Evolutionary conservation across 2,329 filamentous ascomycete species (phyloP).

Genomic region (Trichoderma cornu-damae): DNA sequence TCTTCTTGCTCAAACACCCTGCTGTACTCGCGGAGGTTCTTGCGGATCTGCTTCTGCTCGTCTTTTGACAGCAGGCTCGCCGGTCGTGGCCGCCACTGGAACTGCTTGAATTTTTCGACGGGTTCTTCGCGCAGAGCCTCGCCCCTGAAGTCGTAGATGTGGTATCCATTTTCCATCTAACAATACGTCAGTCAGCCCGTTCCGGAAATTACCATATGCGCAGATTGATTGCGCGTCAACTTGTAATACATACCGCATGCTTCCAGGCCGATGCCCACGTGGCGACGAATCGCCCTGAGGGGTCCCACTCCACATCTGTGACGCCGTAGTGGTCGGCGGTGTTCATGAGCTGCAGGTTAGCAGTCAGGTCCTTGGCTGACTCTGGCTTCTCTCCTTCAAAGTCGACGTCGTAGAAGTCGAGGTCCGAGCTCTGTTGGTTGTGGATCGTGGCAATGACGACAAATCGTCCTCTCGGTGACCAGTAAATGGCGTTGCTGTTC

Average conservation of each 20-base stretch:
- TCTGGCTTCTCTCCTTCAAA: slow-evolving; percentile 96
- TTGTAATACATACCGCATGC: slow-evolving; percentile 65
- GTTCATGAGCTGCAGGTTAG: slow-evolving; percentile 93
- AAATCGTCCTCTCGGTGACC: slow-evolving; percentile 92
- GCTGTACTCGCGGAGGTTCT: slow-evolving; percentile 96
- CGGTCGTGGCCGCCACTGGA: slow-evolving; percentile 88
- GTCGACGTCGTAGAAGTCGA: slow-evolving; percentile 97
- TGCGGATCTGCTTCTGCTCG: slow-evolving; percentile 95
- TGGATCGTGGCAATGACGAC: slow-evolving; percentile 90
- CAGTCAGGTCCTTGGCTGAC: slow-evolving; percentile 86
- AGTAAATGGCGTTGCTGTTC: slow-evolving; percentile 99
- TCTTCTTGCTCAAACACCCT: slow-evolving; percentile 94
- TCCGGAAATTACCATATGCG: neutral
- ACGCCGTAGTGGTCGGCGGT: slow-evolving; percentile 94
- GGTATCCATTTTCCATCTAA: slow-evolving; percentile 98
- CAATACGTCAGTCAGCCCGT: neutral
- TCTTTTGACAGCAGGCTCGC: slow-evolving; percentile 89
- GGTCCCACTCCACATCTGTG: slow-evolving; percentile 97
- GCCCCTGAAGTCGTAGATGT: slow-evolving; percentile 95
- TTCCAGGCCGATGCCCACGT: slow-evolving; percentile 95
- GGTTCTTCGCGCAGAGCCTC: slow-evolving; percentile 83
- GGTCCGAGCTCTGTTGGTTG: slow-evolving; percentile 87
- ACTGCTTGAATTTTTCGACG: slow-evolving; percentile 97
- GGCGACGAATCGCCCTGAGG: slow-evolving; percentile 88
- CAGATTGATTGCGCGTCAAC: neutral